Percentiles rank a stretch among this genome's conserved stretches.
Conservation (phyloP, 2,329 filamentous ascomycete genomes). For the Fusarium pseudograminearum region DNA sequence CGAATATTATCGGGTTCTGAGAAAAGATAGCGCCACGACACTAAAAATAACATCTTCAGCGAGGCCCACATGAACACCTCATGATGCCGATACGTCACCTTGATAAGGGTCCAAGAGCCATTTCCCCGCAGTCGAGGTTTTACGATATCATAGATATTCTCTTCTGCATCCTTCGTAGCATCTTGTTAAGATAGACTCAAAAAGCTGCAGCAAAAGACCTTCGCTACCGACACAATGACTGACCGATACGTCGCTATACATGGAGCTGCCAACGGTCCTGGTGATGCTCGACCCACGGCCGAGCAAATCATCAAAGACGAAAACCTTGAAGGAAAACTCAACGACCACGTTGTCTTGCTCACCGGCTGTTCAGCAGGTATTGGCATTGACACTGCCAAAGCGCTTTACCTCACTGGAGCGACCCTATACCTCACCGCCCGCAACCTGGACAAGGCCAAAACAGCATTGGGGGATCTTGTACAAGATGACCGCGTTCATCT, state of each 20-base stretch:
- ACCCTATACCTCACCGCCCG: slow-evolving; percentile 10
- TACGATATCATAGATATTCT: accelerated
- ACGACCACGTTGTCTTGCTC: accelerated
- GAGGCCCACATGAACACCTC: neutral
- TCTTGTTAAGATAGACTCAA: neutral
- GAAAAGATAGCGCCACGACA: neutral
- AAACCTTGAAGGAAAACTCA: neutral
- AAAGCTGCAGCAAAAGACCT: neutral
- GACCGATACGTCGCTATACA: slow-evolving; percentile 17
- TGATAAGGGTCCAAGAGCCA: neutral
- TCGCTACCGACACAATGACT: neutral
- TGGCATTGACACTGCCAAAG: neutral
- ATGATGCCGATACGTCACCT: neutral
- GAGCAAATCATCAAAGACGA: slow-evolving; percentile 13
- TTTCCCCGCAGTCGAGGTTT: neutral
- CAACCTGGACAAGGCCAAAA: neutral
- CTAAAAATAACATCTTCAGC: neutral
- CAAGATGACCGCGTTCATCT: neutral
- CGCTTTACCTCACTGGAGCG: neutral
- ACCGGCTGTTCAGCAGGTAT: neutral
- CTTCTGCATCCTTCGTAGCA: neutral
- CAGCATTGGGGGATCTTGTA: neutral
- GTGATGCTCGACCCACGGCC: slow-evolving; percentile 5
- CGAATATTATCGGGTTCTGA: neutral
- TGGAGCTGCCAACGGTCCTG: neutral